Evolutionary conservation across 208 protist species (phyloP).

Genomic region (Leishmania arabica): DNA sequence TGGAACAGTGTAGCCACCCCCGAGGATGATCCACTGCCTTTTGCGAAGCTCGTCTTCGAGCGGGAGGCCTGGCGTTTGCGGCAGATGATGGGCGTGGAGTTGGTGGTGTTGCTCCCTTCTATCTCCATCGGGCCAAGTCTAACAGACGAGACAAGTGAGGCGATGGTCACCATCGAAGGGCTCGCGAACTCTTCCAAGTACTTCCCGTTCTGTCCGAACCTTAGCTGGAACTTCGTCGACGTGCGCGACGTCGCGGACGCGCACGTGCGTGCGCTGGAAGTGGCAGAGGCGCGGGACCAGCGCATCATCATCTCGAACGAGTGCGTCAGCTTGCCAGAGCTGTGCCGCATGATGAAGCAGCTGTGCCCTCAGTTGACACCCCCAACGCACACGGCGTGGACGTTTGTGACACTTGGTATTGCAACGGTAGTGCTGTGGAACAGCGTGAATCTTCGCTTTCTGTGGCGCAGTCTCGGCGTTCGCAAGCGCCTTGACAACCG

Average conservation of each 20-base stretch:
- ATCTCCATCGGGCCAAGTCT: conserved; percentile 84
- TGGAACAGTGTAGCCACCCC: conserved; percentile 80
- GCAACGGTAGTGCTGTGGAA: conserved; percentile 44
- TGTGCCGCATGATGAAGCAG: conserved; percentile 72
- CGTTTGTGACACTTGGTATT: conserved; percentile 77
- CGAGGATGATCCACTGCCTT: conserved; percentile 72
- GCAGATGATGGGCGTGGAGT: conserved; percentile 89
- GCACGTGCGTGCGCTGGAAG: conserved; percentile 81
- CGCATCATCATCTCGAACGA: conserved; percentile 85
- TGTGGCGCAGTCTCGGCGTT: conserved; percentile 86
- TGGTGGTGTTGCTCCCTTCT: conserved; percentile 87
- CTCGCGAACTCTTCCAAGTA: conserved; percentile 69
- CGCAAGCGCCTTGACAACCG: conserved; percentile 73
- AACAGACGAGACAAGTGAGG: conserved; percentile 82
- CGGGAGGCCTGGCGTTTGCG: conserved; percentile 87
- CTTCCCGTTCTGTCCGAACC: conserved; percentile 82
- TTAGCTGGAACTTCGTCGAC: conserved; percentile 93
- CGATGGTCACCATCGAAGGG: conserved; percentile 67
- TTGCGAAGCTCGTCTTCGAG: conserved; percentile 86
- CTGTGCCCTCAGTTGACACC: conserved; percentile 79
- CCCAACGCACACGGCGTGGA: conserved; percentile 77
- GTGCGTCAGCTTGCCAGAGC: conserved; percentile 74
- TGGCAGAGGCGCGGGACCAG: conserved; percentile 67
- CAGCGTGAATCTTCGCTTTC: conserved; percentile 67
- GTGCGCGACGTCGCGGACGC: conserved; percentile 89